Base-by-base conservation (phyloP, 371 early-diverging fungal genomes). In the Mucor piriformis region DNA sequence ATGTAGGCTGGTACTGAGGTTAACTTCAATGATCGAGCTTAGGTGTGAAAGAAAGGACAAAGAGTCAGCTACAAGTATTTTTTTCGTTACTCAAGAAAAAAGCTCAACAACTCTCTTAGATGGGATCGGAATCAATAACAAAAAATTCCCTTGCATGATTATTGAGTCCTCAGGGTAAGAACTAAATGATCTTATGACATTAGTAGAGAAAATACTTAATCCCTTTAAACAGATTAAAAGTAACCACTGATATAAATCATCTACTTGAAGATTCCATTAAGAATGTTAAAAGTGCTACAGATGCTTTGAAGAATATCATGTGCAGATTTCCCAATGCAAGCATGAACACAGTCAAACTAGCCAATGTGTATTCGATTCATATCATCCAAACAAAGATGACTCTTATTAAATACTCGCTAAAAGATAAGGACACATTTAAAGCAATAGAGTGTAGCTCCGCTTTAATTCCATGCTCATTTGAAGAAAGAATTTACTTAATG, bases 41-140 rank as follows among this genome's bases (percentile, higher is more conserved):
- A 54, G 59, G 50, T 64, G 64, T 25, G 58, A 63, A 57, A 57
- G 51, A 57, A 63, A 63, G 32, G 34, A 57, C n/a, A 62, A 51
- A 51, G 29, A 62, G 23, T 50, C 57, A 51, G 57, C 63, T 12
- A 13, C 48, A 51, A 34, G 24, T 16, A 56, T 63, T 53, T 63
- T 63, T 57, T 63, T 57, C 40, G 53, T 47, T 4, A 16, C 18
- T 11, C 53, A 52, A 63, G 40, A 57, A 32, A 57, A 63, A 52
- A 20, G 16, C 21, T n/a, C 46, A 0, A 24, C 52, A 8, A 49
- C 54, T 27, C 54, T 64, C 6, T 27, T 58, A 13, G 58, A 54
- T 53, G 54, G 59, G 1, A 64, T 64, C 24, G 64, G 64, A 11
- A 42, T 8, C 54, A 58, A 27, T 42, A 25, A 42, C 20, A 64